Base-by-base conservation (phyloP, 371 early-diverging fungal genomes). In the Mucor velutinosus region DNA sequence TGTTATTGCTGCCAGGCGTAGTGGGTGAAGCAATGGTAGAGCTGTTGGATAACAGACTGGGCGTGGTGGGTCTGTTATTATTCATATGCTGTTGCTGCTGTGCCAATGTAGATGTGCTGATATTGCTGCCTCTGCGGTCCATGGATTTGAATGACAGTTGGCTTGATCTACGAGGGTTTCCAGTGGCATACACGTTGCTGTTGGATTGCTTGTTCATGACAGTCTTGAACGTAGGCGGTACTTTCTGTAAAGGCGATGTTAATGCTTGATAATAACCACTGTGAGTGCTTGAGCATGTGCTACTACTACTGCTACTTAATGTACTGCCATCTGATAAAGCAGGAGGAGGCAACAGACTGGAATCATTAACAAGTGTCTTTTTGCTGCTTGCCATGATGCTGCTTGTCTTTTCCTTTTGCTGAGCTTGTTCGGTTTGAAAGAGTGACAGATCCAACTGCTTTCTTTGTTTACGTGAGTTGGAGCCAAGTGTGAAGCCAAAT, bases 271-370 rank as follows among this genome's bases (percentile, higher is more conserved):
- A 64, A 53, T 32, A 57, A 47, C 49, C 65, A 39, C 62, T 62
- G 19, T 65, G 71, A 53, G 58, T 30, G 32, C 66, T 67, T 7
- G 65, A 68, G 29, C 73, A 58, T 64, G 67, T 68, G 43, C 75
- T 77, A 60, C 75, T 77, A 29, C 77, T 79, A 53, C 74, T 79
- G 47, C 74, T 73, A 41, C 79, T 82, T 53, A 82, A 64, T 23
- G 79, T 77, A 61, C 82, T 82, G 25, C 72, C 79, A 60, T 77
- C 79, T 1, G 79, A 82, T 32, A 82, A 69, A 45, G 70, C 73
- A n/a, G 81, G 78, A 1, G 75, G 57, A 3, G 73, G 64, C 23
- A 67, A 33, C 11, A 72, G 59, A 25, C 62, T 27, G 0, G 75
- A 45, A 51, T 72, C 62, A 2, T 59, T 37, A 15, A 55, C 30